Conservation (phyloP, 495 filamentous ascomycete species). For the Aspergillus bridgeri region DNA sequence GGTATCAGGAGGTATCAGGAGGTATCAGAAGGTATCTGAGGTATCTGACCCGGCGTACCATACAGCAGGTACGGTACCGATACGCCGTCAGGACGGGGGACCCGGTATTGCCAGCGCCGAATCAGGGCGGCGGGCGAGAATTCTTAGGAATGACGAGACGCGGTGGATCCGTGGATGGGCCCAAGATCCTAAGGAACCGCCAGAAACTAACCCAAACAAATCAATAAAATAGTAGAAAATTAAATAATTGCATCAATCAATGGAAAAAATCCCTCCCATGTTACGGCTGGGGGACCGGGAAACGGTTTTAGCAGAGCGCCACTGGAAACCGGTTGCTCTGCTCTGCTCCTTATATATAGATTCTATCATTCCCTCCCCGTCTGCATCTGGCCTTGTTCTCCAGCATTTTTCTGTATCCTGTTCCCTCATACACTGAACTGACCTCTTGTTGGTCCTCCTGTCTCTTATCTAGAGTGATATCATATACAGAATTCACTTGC, state of each 20-base stretch:
- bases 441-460: slow-evolving; percentile 1
- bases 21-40: no score
- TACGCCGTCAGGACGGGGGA: no score
- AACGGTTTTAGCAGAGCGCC: slow-evolving; percentile 14
- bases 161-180: background rate
- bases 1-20: no score
- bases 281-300: background rate
- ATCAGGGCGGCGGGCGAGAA: no score
- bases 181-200: background rate
- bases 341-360: slow-evolving; percentile 9
- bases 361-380: slow-evolving; percentile 7
- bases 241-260: background rate
- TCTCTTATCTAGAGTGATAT: background rate
- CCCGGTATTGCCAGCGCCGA: no score
- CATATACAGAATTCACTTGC: slow-evolving; percentile 7
- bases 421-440: slow-evolving; percentile 8
- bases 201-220: background rate
- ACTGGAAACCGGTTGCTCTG: slow-evolving; percentile 8
- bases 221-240: background rate
- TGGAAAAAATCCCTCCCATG: background rate
- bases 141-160: no score
- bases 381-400: slow-evolving; percentile 2
- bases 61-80: no score
- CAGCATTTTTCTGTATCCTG: slow-evolving; percentile 5
- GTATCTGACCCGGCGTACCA: no score